Evolutionary conservation across 108 stramenopile genomes (phyloP).

Genomic region (Cylindrotheca closterium): DNA sequence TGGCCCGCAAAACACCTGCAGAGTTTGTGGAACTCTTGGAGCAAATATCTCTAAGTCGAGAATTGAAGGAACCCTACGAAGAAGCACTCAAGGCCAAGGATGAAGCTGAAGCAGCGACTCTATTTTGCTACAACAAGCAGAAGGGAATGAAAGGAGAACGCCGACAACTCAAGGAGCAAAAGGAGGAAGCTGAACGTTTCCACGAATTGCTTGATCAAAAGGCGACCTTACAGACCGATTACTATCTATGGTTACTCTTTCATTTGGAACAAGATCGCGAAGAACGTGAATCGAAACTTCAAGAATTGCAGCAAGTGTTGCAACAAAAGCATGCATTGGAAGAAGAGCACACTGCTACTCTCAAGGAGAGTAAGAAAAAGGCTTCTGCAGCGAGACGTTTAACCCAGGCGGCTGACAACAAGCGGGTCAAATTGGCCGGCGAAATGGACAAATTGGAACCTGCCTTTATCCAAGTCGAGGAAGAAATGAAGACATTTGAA

Average conservation of each 20-base stretch:
- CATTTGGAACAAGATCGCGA: conserved; percentile 85
- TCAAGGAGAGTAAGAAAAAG: conserved; percentile 78
- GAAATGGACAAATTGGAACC: conserved; percentile 76
- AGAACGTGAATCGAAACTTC: conserved; percentile 59
- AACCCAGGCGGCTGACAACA: conserved; percentile 67
- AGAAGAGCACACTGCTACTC: conserved; percentile 47
- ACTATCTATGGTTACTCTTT: conserved; percentile 92
- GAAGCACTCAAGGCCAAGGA: conserved; percentile 76
- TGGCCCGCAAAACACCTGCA: conserved; percentile 90
- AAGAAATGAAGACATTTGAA: conserved; percentile 69
- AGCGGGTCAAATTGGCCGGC: conserved; percentile 58
- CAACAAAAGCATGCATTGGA: conserved; percentile 51
- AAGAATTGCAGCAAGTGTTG: conserved; percentile 59
- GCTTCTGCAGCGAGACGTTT: conserved; percentile 58
- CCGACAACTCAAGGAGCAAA: conserved; percentile 93
- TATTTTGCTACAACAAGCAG: conserved; percentile 88
- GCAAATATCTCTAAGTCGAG: conserved; percentile 84
- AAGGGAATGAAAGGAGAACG: conserved; percentile 89
- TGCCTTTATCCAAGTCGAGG: conserved; percentile 59
- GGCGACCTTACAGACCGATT: conserved; percentile 71
- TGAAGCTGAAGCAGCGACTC: conserved; percentile 80
- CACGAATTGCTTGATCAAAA: conserved; percentile 65
- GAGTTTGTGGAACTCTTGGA: conserved; percentile 95
- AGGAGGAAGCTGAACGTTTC: conserved; percentile 90
- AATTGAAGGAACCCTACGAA: conserved; percentile 84